phyloP scores from a whole-genome alignment of 768 basidiomycete species.

The Russula abietina region DNA sequence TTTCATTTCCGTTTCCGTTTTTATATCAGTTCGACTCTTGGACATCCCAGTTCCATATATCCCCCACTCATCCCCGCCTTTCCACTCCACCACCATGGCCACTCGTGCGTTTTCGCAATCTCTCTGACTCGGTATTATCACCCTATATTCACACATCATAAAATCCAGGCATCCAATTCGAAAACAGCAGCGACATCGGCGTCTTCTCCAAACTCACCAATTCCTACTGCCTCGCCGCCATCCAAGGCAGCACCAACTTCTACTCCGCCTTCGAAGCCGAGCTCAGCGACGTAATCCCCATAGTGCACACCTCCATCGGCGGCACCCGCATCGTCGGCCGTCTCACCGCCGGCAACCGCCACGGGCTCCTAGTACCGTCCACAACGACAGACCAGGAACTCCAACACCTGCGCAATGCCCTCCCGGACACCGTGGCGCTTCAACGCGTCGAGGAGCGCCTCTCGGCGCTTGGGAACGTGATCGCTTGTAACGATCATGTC shows the following conservation, averaged over 20 bases:
- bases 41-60: background rate
- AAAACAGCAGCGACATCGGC: constrained; percentile 92
- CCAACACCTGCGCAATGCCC: constrained; percentile 92
- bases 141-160: background rate
- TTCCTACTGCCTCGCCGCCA: constrained; percentile 91
- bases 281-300: constrained; percentile 86
- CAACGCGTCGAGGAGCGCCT: constrained; percentile 96
- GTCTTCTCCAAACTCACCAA: constrained; percentile 98
- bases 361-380: constrained; percentile 93
- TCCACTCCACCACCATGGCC: constrained; percentile 54
- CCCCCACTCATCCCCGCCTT: background rate
- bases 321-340: constrained; percentile 93
- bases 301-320: constrained; percentile 92
- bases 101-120: constrained; percentile 49
- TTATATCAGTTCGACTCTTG: background rate
- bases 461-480: constrained; percentile 96
- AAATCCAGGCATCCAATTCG: constrained; percentile 76
- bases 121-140: background rate
- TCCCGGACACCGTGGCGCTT: constrained; percentile 89
- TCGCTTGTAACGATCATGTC: constrained; percentile 98
- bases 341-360: constrained; percentile 93
- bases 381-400: constrained; percentile 97
- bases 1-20: too few relatives aligned
- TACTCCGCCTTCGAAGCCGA: constrained; percentile 97
- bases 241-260: constrained; percentile 95